Evolutionary conservation across 176 grass and related monocot genomes (phyloP).

Genomic region (Phragmites australis): DNA sequence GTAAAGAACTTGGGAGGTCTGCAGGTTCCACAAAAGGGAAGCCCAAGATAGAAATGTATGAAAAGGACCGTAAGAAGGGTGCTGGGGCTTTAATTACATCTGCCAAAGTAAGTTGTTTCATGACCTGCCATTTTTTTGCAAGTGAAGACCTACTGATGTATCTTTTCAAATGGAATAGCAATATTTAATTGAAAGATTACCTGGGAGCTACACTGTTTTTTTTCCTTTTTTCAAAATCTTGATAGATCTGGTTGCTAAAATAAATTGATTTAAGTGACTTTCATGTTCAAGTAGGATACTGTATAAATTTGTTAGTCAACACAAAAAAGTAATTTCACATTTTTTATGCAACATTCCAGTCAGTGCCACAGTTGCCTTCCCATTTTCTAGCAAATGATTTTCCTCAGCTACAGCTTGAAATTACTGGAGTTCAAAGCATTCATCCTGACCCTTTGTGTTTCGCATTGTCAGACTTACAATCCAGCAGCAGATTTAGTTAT

Average conservation of each 20-base stretch:
- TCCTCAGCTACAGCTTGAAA: background rate
- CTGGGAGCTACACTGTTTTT: background rate
- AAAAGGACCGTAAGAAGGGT: slow-evolving; percentile 86
- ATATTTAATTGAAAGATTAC: background rate
- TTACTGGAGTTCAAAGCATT: background rate
- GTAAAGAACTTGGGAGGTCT: slow-evolving; percentile 64
- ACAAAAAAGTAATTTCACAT: background rate
- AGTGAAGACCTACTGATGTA: background rate
- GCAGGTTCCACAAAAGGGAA: slow-evolving; percentile 79
- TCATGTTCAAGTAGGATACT: background rate
- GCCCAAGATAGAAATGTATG: slow-evolving; percentile 83
- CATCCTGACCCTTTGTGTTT: slow-evolving; percentile 13
- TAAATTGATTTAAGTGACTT: background rate
- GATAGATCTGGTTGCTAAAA: background rate
- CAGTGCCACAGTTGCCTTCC: background rate
- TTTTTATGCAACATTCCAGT: background rate
- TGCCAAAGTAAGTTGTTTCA: slow-evolving; percentile 57
- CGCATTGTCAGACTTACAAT: slow-evolving; percentile 65
- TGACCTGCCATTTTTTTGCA: background rate
- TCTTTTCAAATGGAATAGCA: background rate
- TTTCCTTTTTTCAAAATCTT: background rate
- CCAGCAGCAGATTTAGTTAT: slow-evolving; percentile 73
- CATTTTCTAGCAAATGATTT: background rate
- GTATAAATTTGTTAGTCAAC: background rate
- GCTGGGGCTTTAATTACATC: slow-evolving; percentile 67